These are phyloP conservation scores for Glaciozyma martinii DNA, from an alignment of 768 basidiomycete species.

Conservation along the genomic window DNA sequence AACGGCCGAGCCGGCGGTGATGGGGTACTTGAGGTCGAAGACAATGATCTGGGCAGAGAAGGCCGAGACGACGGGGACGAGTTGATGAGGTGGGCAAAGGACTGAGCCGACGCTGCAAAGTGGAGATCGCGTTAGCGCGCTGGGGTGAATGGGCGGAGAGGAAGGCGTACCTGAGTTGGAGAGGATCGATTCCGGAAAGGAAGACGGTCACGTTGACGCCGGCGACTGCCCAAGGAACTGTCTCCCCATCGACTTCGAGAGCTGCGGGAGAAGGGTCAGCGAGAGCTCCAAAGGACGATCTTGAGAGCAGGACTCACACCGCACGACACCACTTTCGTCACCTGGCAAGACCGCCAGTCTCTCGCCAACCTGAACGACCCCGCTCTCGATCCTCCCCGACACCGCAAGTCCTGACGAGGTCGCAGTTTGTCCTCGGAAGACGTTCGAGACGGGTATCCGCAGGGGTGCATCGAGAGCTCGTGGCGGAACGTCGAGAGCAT, in stretches of 20 bases:
- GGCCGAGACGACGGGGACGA: slow-evolving; percentile 63
- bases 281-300: no score
- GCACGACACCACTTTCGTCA: slow-evolving; percentile 76
- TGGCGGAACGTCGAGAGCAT: slow-evolving; percentile 24
- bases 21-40: slow-evolving; percentile 83
- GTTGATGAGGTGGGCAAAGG: slow-evolving; percentile 62
- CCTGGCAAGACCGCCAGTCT: slow-evolving; percentile 77
- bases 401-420: slow-evolving; percentile 59
- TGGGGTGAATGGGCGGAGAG: not conserved
- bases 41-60: slow-evolving; percentile 86
- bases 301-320: slow-evolving; percentile 38
- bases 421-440: slow-evolving; percentile 79
- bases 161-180: slow-evolving; percentile 51
- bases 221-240: slow-evolving; percentile 75
- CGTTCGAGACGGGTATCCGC: slow-evolving; percentile 84
- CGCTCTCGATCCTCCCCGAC: slow-evolving; percentile 73
- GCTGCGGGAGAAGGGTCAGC: slow-evolving; percentile 47
- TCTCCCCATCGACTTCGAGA: slow-evolving; percentile 72
- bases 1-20: slow-evolving; percentile 75
- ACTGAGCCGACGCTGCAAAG: slow-evolving; percentile 65
- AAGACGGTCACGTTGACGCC: slow-evolving; percentile 83
- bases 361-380: slow-evolving; percentile 88
- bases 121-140: not conserved
- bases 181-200: slow-evolving; percentile 71
- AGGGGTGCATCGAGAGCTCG: slow-evolving; percentile 55